These are phyloP conservation scores for Russula dissimulans DNA, from an alignment of 768 basidiomycete genomes.

Conservation along the genomic window DNA sequence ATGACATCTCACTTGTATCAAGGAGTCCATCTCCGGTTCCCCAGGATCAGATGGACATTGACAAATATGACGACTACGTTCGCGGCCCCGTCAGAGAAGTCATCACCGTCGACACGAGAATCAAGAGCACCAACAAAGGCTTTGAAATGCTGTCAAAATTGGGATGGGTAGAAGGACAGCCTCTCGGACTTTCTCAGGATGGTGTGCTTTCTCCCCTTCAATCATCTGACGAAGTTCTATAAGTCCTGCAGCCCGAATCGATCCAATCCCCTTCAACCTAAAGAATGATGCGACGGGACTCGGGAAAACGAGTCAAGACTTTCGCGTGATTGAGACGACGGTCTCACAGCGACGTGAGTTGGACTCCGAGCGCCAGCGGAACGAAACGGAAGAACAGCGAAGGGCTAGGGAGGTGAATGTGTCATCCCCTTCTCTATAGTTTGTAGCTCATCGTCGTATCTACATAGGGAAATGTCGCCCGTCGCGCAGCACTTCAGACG, in stretches of 20 bases:
- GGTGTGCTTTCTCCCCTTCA: constrained; percentile 35
- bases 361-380: constrained; percentile 73
- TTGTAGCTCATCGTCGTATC: background rate
- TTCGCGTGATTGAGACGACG: constrained; percentile 76
- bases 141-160: constrained; percentile 73
- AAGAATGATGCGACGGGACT: constrained; percentile 73
- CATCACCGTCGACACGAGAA: constrained; percentile 74
- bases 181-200: constrained; percentile 66
- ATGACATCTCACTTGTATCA: constrained; percentile 64
- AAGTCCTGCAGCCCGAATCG: constrained; percentile 52
- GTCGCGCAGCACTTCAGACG: constrained; percentile 51
- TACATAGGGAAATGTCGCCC: constrained; percentile 51
- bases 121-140: constrained; percentile 72
- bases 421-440: background rate
- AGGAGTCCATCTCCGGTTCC: constrained; percentile 62
- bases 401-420: constrained; percentile 54
- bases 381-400: constrained; percentile 74
- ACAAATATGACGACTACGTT: constrained; percentile 61
- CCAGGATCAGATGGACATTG: constrained; percentile 41
- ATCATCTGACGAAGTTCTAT: background rate
- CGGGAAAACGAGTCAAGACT: constrained; percentile 70
- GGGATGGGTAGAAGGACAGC: constrained; percentile 75
- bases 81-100: constrained; percentile 46
- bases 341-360: constrained; percentile 73
- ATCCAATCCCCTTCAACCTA: constrained; percentile 74